Conservation (phyloP, 2,329 filamentous ascomycete species). For the Cercospora nicotianae region DNA sequence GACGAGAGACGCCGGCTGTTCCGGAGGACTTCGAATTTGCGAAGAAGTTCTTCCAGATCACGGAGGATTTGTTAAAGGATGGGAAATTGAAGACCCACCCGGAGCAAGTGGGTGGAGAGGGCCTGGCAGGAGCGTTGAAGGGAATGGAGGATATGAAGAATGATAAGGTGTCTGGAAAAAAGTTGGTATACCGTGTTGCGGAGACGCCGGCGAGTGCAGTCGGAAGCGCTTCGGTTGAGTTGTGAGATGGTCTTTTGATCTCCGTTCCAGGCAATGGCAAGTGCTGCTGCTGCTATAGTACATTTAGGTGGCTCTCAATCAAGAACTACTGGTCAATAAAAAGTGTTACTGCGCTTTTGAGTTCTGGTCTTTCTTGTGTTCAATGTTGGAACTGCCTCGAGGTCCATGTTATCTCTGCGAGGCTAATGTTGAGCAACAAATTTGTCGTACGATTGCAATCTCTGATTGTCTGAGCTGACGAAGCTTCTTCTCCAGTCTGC, state of each 20-base stretch:
- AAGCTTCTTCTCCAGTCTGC: neutral
- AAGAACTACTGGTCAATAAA: neutral
- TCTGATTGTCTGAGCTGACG: neutral
- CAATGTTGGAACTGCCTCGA: neutral
- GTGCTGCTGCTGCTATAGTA: too few relatives aligned
- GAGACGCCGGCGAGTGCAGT: constrained; percentile 28
- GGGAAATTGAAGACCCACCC: constrained; percentile 50
- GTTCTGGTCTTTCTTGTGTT: neutral
- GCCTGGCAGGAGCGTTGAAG: constrained; percentile 47
- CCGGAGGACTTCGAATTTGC: constrained; percentile 46
- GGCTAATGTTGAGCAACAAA: neutral
- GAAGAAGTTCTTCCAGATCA: constrained; percentile 44
- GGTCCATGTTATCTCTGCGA: neutral
- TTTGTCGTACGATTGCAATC: neutral
- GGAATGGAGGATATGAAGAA: constrained; percentile 48
- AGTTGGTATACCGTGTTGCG: constrained; percentile 48
- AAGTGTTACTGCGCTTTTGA: neutral
- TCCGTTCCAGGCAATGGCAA: too few relatives aligned
- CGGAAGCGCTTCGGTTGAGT: constrained; percentile 23
- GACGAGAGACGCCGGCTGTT: constrained; percentile 25
- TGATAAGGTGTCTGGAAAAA: constrained; percentile 49
- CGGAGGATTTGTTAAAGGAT: constrained; percentile 44
- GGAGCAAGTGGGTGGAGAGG: constrained; percentile 43
- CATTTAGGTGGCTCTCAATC: neutral
- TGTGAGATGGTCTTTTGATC: constrained; percentile 23